Evolutionary conservation across 352 stramenopile genomes (phyloP).

Genomic region (Achlya hypogyna): DNA sequence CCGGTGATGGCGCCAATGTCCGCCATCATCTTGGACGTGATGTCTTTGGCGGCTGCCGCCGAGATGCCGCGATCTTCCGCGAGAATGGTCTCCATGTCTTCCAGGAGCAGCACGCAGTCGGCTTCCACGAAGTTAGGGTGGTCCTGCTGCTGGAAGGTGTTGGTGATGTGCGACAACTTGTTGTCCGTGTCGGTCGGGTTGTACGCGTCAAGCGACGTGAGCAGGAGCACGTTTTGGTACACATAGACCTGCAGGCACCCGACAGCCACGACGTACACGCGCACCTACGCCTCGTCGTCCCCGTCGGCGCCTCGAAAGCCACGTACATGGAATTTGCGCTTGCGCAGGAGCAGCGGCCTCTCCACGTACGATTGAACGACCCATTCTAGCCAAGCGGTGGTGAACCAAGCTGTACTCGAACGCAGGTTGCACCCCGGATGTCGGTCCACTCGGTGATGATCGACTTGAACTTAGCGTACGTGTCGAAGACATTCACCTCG

Average conservation of each 20-base stretch:
- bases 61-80: slow-evolving; percentile 27
- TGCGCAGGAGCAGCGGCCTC: slow-evolving; percentile 40
- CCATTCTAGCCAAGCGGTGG: slow-evolving; percentile 28
- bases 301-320: slow-evolving; percentile 11
- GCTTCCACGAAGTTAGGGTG: slow-evolving; percentile 61
- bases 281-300: slow-evolving; percentile 20
- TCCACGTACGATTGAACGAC: slow-evolving; percentile 52
- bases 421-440: slow-evolving; percentile 32
- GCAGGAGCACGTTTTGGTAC: slow-evolving; percentile 50
- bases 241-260: slow-evolving; percentile 57
- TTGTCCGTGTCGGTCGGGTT: slow-evolving; percentile 35
- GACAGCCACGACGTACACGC: slow-evolving; percentile 49
- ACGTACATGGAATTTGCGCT: slow-evolving; percentile 58
- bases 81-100: slow-evolving; percentile 49
- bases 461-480: slow-evolving; percentile 47
- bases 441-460: slow-evolving; percentile 57
- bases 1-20: slow-evolving; percentile 52
- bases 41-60: slow-evolving; percentile 24
- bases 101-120: slow-evolving; percentile 51
- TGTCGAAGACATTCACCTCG: slow-evolving; percentile 52
- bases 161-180: slow-evolving; percentile 66
- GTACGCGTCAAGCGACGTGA: slow-evolving; percentile 46
- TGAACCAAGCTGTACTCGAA: neutral
- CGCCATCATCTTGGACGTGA: slow-evolving; percentile 44
- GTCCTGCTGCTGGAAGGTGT: slow-evolving; percentile 64